These are phyloP conservation scores for Populus alba DNA, from an alignment of 345 rosid genomes.

Conservation along the genomic window DNA sequence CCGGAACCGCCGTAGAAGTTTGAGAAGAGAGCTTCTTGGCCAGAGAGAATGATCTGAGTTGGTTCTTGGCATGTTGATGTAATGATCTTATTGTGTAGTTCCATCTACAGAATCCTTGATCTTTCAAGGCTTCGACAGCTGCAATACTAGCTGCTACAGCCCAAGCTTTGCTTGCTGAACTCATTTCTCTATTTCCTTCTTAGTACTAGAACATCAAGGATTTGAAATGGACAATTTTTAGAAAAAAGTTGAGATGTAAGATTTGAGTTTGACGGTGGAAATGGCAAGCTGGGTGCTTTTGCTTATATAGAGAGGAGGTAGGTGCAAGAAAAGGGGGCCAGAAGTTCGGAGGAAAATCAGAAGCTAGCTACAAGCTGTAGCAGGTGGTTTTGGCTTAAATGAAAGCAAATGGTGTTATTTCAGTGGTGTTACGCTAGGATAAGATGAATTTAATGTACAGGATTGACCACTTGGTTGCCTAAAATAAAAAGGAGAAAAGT, in stretches of 20 bases:
- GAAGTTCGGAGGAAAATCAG: neutral
- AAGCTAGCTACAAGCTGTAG: neutral
- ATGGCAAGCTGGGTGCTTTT: neutral
- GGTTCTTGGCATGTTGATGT: conserved; percentile 45
- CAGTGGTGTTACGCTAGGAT: neutral
- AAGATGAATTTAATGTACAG: neutral
- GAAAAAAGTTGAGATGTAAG: neutral
- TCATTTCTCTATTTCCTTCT: conserved; percentile 3
- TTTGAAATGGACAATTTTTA: neutral
- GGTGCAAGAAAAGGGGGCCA: neutral
- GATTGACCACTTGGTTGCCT: neutral
- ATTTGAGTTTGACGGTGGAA: neutral
- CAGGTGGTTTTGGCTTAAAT: neutral
- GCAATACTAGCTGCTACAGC: conserved; percentile 46
- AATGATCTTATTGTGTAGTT: conserved; percentile 40
- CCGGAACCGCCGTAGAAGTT: conserved; percentile 21
- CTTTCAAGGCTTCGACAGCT: conserved; percentile 60
- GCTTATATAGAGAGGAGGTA: neutral
- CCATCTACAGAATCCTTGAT: conserved; percentile 61
- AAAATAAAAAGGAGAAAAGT: neutral
- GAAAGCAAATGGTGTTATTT: neutral
- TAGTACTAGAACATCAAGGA: neutral
- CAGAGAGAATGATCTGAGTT: conserved; percentile 37
- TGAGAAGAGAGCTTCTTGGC: conserved; percentile 44
- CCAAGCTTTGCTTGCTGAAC: conserved; percentile 49